These are phyloP conservation scores for Gossypium schwendimanii DNA, from an alignment of 441 rosid genomes.

Conservation along the genomic window DNA sequence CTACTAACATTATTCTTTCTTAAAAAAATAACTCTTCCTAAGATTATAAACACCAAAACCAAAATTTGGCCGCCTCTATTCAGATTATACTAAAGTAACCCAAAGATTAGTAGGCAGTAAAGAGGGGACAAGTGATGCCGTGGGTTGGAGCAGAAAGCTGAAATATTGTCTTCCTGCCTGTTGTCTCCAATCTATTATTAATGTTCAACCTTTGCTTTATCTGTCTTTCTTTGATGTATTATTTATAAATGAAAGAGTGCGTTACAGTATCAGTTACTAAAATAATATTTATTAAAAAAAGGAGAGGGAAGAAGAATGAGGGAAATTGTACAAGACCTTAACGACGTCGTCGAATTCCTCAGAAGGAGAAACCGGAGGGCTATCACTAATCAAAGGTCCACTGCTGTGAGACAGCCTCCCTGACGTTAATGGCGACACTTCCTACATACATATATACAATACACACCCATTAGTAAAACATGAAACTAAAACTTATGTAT, in stretches of 20 bases:
- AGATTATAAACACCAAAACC: too few species aligned
- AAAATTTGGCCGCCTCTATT: not conserved
- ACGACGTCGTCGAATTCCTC: conserved; percentile 82
- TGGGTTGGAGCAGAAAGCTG: conserved; percentile 17
- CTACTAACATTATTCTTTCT: too few species aligned
- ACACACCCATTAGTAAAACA: not conserved
- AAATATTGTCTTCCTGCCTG: conserved; percentile 16
- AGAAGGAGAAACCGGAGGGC: conserved; percentile 73
- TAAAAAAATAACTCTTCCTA: too few species aligned
- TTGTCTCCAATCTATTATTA: not conserved
- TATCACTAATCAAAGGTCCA: conserved; percentile 73
- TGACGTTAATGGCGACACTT: conserved; percentile 82
- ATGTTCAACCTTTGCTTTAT: not conserved
- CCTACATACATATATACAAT: conserved; percentile 33
- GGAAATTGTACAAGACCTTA: conserved; percentile 38
- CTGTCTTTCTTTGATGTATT: not conserved
- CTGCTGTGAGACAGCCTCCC: conserved; percentile 94
- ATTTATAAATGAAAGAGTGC: not conserved
- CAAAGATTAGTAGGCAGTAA: not conserved
- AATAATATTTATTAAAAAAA: not conserved
- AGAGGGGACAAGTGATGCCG: not conserved
- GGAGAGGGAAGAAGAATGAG: not conserved
- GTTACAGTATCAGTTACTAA: not conserved
- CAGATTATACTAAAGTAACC: not conserved
- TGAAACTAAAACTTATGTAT: not conserved